phyloP scores from a whole-genome alignment of 495 filamentous ascomycete genomes.

The Hyaloscypha bicolor region DNA sequence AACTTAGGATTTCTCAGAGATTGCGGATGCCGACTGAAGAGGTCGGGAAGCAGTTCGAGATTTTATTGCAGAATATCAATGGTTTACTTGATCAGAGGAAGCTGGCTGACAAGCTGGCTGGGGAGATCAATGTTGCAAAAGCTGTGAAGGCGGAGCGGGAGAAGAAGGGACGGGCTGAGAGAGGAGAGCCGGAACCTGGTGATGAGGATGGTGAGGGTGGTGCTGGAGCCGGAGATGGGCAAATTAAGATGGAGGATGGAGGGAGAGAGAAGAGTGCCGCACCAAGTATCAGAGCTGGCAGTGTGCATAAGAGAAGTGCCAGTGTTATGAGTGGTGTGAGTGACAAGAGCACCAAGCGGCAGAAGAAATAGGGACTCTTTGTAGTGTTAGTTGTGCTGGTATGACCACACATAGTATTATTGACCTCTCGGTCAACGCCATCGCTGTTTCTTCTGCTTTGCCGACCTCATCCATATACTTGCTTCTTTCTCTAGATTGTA shows the following conservation, averaged over 20 bases:
- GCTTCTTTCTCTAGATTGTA: not conserved
- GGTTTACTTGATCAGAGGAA: slow-evolving; percentile 81
- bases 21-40: slow-evolving; percentile 84
- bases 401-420: slow-evolving; percentile 7
- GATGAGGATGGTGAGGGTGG: slow-evolving; percentile 24
- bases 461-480: not conserved
- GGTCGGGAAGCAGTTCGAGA: slow-evolving; percentile 80
- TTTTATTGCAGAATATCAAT: slow-evolving; percentile 72
- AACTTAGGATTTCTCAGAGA: slow-evolving; percentile 77
- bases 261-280: slow-evolving; percentile 30
- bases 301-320: slow-evolving; percentile 66
- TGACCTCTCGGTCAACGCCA: not conserved
- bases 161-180: slow-evolving; percentile 33
- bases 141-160: slow-evolving; percentile 66
- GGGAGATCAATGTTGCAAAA: slow-evolving; percentile 75
- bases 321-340: slow-evolving; percentile 71
- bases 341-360: slow-evolving; percentile 71
- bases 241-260: slow-evolving; percentile 30
- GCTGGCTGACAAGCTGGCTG: slow-evolving; percentile 80
- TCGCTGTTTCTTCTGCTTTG: not conserved
- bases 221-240: slow-evolving; percentile 33
- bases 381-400: not conserved
- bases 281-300: slow-evolving; percentile 29
- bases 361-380: slow-evolving; percentile 56
- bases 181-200: slow-evolving; percentile 24